phyloP scores from a whole-genome alignment of 1,139 yeast species.

The Candida gigantensis region DNA sequence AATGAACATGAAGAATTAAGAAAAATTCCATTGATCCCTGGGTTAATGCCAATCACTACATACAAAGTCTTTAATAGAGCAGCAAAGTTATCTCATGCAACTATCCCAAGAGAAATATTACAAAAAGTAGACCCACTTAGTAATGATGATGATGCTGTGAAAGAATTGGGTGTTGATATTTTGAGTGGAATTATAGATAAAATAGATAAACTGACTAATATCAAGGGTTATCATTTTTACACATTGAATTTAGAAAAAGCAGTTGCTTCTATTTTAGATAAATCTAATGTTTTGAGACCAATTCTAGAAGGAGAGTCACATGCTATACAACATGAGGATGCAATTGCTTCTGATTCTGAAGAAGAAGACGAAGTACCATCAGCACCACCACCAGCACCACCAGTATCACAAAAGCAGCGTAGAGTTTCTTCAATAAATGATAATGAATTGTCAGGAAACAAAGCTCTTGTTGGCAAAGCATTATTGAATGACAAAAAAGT shows the following conservation, averaged over 20 bases:
- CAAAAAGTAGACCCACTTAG: constrained; percentile 54
- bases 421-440: constrained; percentile 51
- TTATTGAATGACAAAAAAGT: constrained; percentile 45
- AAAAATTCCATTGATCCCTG: constrained; percentile 73
- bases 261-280: constrained; percentile 77
- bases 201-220: constrained; percentile 49
- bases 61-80: constrained; percentile 85
- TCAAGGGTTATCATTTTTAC: constrained; percentile 86
- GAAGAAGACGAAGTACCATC: constrained; percentile 21
- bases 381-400: constrained; percentile 5
- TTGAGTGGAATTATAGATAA: constrained; percentile 62
- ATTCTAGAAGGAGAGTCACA: constrained; percentile 20
- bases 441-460: constrained; percentile 43
- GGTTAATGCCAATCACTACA: constrained; percentile 95
- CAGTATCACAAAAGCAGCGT: constrained; percentile 19
- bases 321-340: constrained; percentile 27
- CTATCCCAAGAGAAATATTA: constrained; percentile 57
- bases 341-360: constrained; percentile 39
- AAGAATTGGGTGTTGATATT: constrained; percentile 77
- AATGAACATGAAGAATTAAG: constrained; percentile 35
- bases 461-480: constrained; percentile 27
- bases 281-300: constrained; percentile 49
- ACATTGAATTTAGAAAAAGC: constrained; percentile 89
- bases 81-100: constrained; percentile 85
- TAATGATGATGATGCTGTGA: constrained; percentile 82